Conservation (phyloP, 805 yeast genomes). For the Pichia manshurica region DNA sequence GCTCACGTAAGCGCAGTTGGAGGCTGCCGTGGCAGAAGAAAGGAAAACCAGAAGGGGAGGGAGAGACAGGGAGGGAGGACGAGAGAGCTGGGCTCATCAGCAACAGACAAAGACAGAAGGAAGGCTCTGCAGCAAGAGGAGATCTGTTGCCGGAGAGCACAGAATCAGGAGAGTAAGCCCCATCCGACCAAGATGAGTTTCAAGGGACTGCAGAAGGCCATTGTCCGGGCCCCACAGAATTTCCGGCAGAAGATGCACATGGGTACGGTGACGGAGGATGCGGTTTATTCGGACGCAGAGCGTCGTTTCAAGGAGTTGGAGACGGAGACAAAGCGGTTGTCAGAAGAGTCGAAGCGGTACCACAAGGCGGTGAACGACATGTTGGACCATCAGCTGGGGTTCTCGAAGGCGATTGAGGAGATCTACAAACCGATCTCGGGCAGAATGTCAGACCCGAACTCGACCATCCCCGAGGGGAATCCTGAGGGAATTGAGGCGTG, state of each 20-base stretch:
- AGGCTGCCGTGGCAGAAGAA: too few relatives aligned
- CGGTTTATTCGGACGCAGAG: constrained; percentile 93
- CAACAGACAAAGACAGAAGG: too few relatives aligned
- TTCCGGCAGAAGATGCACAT: constrained; percentile 87
- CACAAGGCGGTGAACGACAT: constrained; percentile 89
- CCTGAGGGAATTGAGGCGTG: constrained; percentile 96
- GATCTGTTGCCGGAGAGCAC: too few relatives aligned
- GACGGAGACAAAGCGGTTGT: constrained; percentile 78
- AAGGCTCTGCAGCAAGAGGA: too few relatives aligned
- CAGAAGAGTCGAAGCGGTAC: constrained; percentile 86
- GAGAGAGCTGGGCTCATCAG: too few relatives aligned
- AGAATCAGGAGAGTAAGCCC: too few relatives aligned
- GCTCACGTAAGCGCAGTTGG: too few relatives aligned
- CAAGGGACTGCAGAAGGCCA: constrained; percentile 78
- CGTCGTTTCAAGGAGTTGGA: constrained; percentile 93
- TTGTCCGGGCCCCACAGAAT: constrained; percentile 85
- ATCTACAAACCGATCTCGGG: constrained; percentile 96
- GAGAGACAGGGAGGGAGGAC: too few relatives aligned
- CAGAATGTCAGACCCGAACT: constrained; percentile 81
- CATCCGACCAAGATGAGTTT: constrained; percentile 55
- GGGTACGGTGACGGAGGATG: constrained; percentile 73
- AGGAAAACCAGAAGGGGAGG: too few relatives aligned
- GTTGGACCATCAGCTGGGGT: constrained; percentile 90
- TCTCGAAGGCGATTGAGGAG: constrained; percentile 92
- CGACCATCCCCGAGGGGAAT: constrained; percentile 83